Conservation (phyloP, 1,284 basidiomycete genomes). For the Apiotrichum montevideense region DNA sequence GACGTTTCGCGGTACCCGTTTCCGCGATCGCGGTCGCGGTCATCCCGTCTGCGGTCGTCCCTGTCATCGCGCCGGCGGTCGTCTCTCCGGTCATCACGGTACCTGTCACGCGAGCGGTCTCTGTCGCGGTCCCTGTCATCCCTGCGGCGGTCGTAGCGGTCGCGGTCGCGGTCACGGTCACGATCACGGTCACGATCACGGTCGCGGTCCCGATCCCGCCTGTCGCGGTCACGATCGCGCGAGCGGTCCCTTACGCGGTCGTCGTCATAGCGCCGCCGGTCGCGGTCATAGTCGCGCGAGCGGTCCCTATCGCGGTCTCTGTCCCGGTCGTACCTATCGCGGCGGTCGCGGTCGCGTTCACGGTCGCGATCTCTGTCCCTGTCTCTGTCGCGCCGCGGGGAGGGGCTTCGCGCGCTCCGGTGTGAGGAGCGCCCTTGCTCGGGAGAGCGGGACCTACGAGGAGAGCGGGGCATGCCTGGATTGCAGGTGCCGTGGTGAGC, state of each 20-base stretch:
- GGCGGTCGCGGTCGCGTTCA: slow-evolving; percentile 5
- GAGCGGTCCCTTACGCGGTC: background rate
- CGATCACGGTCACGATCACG: slow-evolving; percentile 15
- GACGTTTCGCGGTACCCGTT: slow-evolving; percentile 28
- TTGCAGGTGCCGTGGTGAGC: background rate
- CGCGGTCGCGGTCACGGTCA: slow-evolving; percentile 16
- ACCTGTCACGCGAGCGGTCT: slow-evolving; percentile 18
- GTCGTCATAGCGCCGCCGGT: background rate
- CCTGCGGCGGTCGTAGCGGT: slow-evolving; percentile 11
- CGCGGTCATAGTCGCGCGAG: slow-evolving; percentile 4
- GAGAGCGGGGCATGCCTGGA: slow-evolving; percentile 19
- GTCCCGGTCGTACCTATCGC: background rate
- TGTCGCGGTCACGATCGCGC: slow-evolving; percentile 10
- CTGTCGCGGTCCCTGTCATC: slow-evolving; percentile 9
- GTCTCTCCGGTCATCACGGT: slow-evolving; percentile 5
- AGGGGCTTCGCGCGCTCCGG: slow-evolving; percentile 17
- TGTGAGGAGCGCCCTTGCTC: slow-evolving; percentile 21
- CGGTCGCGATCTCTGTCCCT: slow-evolving; percentile 4
- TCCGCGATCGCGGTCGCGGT: slow-evolving; percentile 12
- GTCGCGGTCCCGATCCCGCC: background rate
- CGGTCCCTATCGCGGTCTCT: background rate
- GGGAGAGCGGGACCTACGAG: slow-evolving; percentile 25
- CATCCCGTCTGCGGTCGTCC: slow-evolving; percentile 4
- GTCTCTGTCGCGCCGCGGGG: slow-evolving; percentile 10
- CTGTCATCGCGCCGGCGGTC: slow-evolving; percentile 4